These are phyloP conservation scores for Penicillium malachiteum DNA, from an alignment of 495 filamentous ascomycete species.

Conservation along the genomic window DNA sequence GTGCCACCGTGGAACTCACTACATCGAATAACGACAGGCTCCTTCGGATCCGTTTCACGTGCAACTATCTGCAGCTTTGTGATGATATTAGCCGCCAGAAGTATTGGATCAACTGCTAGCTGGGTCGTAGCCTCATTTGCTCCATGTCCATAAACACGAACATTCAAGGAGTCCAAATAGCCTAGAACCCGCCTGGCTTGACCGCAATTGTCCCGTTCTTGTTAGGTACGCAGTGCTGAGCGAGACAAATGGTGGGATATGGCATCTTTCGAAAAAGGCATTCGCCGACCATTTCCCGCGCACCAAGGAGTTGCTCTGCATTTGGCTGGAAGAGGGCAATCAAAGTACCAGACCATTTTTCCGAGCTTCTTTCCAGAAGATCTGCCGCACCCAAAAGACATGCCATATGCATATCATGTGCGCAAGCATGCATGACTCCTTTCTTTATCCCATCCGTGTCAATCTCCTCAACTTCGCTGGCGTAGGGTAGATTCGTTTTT, in stretches of 20 bases:
- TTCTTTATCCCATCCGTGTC: background rate
- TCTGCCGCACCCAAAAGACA: background rate
- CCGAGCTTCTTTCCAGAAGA: background rate
- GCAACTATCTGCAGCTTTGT: background rate
- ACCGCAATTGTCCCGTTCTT: background rate
- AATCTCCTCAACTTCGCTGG: background rate
- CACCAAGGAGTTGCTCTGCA: background rate
- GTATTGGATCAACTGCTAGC: background rate
- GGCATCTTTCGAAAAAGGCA: background rate
- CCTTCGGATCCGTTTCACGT: background rate
- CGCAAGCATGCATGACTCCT: background rate
- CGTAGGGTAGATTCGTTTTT: background rate
- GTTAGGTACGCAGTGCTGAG: background rate
- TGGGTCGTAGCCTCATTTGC: background rate
- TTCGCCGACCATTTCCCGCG: background rate
- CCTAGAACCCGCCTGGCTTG: background rate
- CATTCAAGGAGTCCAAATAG: background rate
- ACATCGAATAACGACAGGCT: background rate
- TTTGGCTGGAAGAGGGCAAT: background rate
- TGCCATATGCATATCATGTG: background rate
- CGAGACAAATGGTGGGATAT: background rate
- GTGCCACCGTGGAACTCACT: background rate
- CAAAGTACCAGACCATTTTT: background rate
- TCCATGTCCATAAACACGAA: background rate
- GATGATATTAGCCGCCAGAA: background rate